Evolutionary conservation across 1,139 yeast genomes (phyloP).

Genomic region (Taphrina wiesneri): DNA sequence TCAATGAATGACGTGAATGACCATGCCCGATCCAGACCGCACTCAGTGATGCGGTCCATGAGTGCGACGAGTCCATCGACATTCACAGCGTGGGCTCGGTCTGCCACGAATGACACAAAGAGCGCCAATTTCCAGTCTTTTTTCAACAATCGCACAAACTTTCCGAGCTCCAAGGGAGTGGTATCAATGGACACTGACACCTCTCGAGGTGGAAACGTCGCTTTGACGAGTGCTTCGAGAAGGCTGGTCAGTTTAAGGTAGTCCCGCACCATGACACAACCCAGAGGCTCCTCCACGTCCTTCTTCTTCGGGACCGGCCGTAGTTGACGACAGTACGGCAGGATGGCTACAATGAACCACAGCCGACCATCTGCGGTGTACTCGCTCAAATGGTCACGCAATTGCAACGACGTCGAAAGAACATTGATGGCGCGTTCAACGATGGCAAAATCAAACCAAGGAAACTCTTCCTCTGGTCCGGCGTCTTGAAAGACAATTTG

Average conservation of each 20-base stretch:
- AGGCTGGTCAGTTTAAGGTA: conserved; percentile 22
- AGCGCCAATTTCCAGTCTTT: conserved; percentile 25
- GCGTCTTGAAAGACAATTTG: conserved; percentile 35
- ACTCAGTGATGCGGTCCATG: conserved; percentile 1
- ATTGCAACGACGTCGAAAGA: background rate
- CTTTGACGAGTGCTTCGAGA: conserved; percentile 5
- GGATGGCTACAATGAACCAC: conserved; percentile 11
- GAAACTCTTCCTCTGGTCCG: background rate
- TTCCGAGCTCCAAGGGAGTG: conserved; percentile 4
- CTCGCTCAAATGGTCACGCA: conserved; percentile 1
- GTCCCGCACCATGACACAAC: conserved; percentile 23
- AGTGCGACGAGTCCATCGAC: background rate
- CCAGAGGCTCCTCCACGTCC: conserved; percentile 16
- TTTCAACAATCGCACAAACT: conserved; percentile 2
- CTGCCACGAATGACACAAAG: background rate
- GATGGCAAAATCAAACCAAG: background rate
- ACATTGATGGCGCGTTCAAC: conserved; percentile 10
- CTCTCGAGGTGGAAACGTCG: conserved; percentile 14
- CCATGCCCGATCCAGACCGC: conserved; percentile 9
- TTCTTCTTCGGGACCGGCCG: conserved; percentile 11
- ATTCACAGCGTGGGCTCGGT: background rate
- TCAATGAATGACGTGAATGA: conserved; percentile 8
- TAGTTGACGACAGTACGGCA: conserved; percentile 12
- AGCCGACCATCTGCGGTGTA: conserved; percentile 14
- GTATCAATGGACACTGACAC: background rate